phyloP scores from a whole-genome alignment of 768 basidiomycete species.

The Podaxis sp. region DNA sequence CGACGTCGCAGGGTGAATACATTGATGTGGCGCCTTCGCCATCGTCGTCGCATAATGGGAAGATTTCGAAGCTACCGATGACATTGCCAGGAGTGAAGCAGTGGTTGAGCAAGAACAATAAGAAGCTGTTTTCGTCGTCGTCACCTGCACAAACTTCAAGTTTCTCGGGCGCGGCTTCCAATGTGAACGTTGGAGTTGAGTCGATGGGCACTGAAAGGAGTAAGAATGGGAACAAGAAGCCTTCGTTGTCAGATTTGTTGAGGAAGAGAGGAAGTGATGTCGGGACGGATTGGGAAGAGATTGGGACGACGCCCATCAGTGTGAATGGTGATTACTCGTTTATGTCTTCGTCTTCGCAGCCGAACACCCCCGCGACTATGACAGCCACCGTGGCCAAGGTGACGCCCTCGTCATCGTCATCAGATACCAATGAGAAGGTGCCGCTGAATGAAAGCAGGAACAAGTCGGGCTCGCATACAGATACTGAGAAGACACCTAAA shows the following conservation, averaged over 20 bases:
- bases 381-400: not conserved
- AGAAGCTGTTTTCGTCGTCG: conserved; percentile 49
- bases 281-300: conserved; percentile 66
- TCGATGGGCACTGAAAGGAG: not conserved
- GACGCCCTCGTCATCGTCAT: conserved; percentile 12
- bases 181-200: not conserved
- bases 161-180: not conserved
- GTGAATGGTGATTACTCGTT: conserved; percentile 17
- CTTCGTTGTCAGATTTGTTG: conserved; percentile 67
- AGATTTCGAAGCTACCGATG: conserved; percentile 57
- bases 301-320: conserved; percentile 50
- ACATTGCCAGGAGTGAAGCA: conserved; percentile 78
- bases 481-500: conserved; percentile 41
- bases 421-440: conserved; percentile 11
- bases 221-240: conserved; percentile 50
- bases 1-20: conserved; percentile 50
- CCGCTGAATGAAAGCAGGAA: conserved; percentile 15
- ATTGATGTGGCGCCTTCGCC: conserved; percentile 37
- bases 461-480: conserved; percentile 22
- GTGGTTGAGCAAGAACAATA: conserved; percentile 69
- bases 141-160: conserved; percentile 24
- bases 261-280: conserved; percentile 57
- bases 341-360: conserved; percentile 6
- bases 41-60: conserved; percentile 34
- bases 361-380: conserved; percentile 12